phyloP scores from a whole-genome alignment of 2,329 filamentous ascomycete genomes.

The Aurifilum marmelostoma region DNA sequence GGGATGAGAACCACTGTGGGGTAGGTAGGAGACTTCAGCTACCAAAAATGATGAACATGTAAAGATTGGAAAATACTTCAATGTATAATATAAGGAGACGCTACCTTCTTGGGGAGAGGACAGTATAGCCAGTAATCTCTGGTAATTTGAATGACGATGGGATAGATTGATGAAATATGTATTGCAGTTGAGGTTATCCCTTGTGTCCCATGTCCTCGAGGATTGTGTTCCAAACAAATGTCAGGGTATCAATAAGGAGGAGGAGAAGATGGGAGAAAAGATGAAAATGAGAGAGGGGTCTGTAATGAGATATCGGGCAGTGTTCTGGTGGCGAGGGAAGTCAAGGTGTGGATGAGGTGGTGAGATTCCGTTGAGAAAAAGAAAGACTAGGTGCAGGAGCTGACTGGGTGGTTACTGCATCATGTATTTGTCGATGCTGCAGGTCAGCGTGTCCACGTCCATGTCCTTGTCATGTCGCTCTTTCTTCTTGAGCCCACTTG shows the following conservation, averaged over 20 bases:
- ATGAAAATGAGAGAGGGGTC: neutral
- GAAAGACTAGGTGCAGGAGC: slow-evolving; percentile 2
- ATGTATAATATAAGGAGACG: neutral
- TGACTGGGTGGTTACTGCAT: neutral
- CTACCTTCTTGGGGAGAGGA: neutral
- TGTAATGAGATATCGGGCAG: neutral
- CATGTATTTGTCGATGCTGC: slow-evolving; percentile 8
- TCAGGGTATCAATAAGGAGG: neutral
- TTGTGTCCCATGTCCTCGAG: neutral
- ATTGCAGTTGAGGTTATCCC: neutral
- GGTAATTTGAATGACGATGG: neutral
- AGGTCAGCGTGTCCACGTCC: slow-evolving; percentile 5
- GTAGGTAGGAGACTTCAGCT: neutral
- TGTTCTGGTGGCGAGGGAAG: neutral
- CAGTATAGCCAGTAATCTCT: neutral
- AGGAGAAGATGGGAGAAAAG: neutral
- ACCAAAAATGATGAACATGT: neutral
- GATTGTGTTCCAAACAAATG: neutral
- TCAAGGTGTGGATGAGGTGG: neutral
- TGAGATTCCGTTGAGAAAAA: neutral
- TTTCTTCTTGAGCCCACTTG: slow-evolving; percentile 7
- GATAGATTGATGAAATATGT: neutral
- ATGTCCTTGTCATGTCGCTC: slow-evolving; percentile 1
- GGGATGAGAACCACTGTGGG: neutral
- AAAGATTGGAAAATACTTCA: neutral